A percentile compares a stretch with the other conserved stretches of the same genome.
Evolutionary conservation across 1,284 basidiomycete species (phyloP).

Genomic region (Dichomitus squalens): DNA sequence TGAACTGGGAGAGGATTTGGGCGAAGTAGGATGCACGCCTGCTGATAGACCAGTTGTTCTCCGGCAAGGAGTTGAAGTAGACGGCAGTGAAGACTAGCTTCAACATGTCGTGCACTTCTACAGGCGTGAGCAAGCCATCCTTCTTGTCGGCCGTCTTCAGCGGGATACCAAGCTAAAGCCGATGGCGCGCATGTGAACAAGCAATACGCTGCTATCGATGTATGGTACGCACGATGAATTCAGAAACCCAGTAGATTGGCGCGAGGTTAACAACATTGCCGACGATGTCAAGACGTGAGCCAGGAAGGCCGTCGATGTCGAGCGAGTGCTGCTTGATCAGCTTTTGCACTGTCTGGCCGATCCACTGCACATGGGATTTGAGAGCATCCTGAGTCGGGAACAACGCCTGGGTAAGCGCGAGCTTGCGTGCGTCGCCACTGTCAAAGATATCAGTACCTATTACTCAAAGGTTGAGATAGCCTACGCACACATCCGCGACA

Average conservation of each 20-base stretch:
- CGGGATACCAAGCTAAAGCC: conserved; percentile 56
- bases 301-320: conserved; percentile 34
- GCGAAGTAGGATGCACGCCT: conserved; percentile 46
- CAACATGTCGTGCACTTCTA: conserved; percentile 47
- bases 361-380: conserved; percentile 36
- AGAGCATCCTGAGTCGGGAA: conserved; percentile 23
- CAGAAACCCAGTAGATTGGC: conserved; percentile 67
- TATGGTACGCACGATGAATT: conserved; percentile 53
- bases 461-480: not conserved
- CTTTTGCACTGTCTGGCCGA: conserved; percentile 39
- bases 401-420: conserved; percentile 24
- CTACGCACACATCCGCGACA: conserved; percentile 17
- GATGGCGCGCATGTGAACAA: not conserved
- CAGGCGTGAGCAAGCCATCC: conserved; percentile 50
- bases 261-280: conserved; percentile 71
- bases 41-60: conserved; percentile 61
- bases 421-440: conserved; percentile 14
- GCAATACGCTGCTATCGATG: not conserved
- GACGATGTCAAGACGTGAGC: conserved; percentile 64
- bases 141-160: conserved; percentile 54
- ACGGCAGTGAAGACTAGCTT: conserved; percentile 54
- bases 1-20: conserved; percentile 41
- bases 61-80: conserved; percentile 57
- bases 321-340: conserved; percentile 44
- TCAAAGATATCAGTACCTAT: too few species aligned